A percentile compares a stretch with the other conserved stretches of the same genome.
Evolutionary conservation across 495 filamentous ascomycete species (phyloP).

Genomic region (Penicillium canescens): DNA sequence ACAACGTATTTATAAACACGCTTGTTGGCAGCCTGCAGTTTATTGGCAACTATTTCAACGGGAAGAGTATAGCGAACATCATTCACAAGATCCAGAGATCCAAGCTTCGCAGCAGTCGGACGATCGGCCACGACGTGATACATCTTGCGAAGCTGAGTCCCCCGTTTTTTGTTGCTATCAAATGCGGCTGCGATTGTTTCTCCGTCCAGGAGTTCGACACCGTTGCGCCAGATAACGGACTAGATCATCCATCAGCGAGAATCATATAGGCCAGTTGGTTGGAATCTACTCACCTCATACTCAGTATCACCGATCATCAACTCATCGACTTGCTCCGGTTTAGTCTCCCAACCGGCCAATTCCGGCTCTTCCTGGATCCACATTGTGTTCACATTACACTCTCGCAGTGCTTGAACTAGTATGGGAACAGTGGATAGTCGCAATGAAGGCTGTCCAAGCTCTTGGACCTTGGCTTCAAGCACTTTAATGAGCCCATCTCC

Average conservation of each 20-base stretch:
- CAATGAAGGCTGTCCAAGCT: conserved; percentile 30
- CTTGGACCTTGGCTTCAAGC: conserved; percentile 30
- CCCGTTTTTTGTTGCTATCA: conserved; percentile 28
- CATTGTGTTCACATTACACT: conserved; percentile 41
- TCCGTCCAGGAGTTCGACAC: conserved; percentile 33
- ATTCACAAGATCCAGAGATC: conserved; percentile 38
- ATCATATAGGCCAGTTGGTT: not conserved
- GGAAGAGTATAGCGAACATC: conserved; percentile 36
- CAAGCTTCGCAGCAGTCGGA: conserved; percentile 39
- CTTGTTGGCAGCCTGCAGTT: conserved; percentile 28
- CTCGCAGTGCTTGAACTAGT: conserved; percentile 30
- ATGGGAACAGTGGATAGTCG: conserved; percentile 24
- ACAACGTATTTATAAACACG: conserved; percentile 40
- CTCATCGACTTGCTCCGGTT: conserved; percentile 36
- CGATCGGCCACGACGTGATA: conserved; percentile 37
- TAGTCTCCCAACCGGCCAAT: conserved; percentile 32
- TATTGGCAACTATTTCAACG: conserved; percentile 35
- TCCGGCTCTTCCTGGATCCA: conserved; percentile 41
- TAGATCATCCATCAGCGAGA: conserved; percentile 5
- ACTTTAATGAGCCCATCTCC: conserved; percentile 29
- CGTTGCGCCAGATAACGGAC: conserved; percentile 46
- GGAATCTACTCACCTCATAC: conserved; percentile 29
- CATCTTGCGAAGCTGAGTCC: conserved; percentile 33
- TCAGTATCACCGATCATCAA: conserved; percentile 44
- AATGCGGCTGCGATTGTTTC: conserved; percentile 33